Evolutionary conservation across 192 early-diverging fungal genomes (phyloP).

Genomic region (Gryganskiella cystojenkinii): DNA sequence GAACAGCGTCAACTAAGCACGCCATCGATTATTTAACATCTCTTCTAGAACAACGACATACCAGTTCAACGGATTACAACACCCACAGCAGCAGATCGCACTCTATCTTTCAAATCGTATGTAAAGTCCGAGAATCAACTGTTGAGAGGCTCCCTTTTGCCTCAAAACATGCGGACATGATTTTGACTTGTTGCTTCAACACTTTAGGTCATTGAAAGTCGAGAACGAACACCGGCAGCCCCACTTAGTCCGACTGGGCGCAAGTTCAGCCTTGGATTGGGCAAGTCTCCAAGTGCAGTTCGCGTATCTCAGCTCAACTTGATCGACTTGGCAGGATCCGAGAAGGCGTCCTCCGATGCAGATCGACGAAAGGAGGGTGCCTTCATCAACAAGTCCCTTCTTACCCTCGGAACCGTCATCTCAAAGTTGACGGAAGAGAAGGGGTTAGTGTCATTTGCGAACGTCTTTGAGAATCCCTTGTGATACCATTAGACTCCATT

Average conservation of each 20-base stretch:
- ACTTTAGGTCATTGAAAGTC: conserved; percentile 43
- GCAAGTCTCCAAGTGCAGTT: conserved; percentile 20
- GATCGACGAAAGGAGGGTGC: conserved; percentile 94
- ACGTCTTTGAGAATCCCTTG: neutral
- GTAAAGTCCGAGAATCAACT: neutral
- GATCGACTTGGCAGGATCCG: conserved; percentile 96
- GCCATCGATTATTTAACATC: neutral
- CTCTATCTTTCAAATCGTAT: conserved; percentile 93
- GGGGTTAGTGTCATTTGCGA: conserved; percentile 22
- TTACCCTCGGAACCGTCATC: conserved; percentile 95
- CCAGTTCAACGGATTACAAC: conserved; percentile 94
- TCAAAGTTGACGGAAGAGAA: conserved; percentile 85
- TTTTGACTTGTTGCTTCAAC: neutral
- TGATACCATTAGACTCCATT: neutral
- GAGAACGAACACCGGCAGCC: conserved; percentile 29
- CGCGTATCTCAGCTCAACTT: conserved; percentile 71
- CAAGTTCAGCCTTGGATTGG: conserved; percentile 26
- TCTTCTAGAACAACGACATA: conserved; percentile 74
- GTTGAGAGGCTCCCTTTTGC: too few relatives aligned
- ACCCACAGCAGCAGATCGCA: conserved; percentile 91
- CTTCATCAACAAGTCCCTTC: conserved; percentile 91
- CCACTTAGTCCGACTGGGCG: conserved; percentile 20
- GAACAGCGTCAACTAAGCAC: neutral
- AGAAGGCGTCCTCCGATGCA: conserved; percentile 86
- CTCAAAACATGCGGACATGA: too few relatives aligned